Evolutionary conservation across 257 asterid species (phyloP), one percentile per base, ranked within the genome.

Genomic region (Lycium barbarum): DNA sequence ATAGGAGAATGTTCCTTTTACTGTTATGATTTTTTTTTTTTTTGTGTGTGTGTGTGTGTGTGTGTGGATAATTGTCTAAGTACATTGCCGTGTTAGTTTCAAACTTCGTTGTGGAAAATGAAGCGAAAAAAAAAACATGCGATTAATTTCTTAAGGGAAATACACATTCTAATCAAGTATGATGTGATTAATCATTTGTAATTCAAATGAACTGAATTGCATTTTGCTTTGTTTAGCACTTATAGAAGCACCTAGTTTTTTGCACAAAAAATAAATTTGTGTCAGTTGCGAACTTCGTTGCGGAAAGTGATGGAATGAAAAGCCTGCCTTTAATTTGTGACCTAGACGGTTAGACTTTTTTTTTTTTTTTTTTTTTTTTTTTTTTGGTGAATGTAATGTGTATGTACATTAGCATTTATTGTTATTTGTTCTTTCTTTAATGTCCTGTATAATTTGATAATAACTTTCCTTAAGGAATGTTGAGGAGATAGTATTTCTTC

Each of bases 241-340:
- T 26, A 26, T 26, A 26, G 33, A 26, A 26, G 33, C 33, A 26
- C 33, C 33, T 0, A 26, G 33, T 26, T 26, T 26, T 26, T 26
- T 26, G 33, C 33, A 26, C 33, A 26, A 26, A 26, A 26, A 26
- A 26, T 26, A 26, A 26, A 26, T 26, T 26, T 26, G 61, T 14
- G 63, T 76, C 12, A 22, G 40, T 49, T 74, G 61, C 9, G 13
- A 49, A 9, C 2, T 36, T 68, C 45, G 20, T n/a, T 38, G 53
- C 43, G 17, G 17, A 38, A 43, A 17, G 79, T 43, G 79, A 71
- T 71, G 80, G 57, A 43, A 43, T 26, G 33, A 26, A 26, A 26
- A 7, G 62, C 26, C 47, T 76, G 65, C 61, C 40, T 53, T 53
- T 51, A 53, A 76, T 51, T 76, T 76, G 82, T 14, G 82, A 22